These are phyloP conservation scores for Adansonia madagascariensis DNA, from an alignment of 441 rosid genomes.

Conservation along the genomic window DNA sequence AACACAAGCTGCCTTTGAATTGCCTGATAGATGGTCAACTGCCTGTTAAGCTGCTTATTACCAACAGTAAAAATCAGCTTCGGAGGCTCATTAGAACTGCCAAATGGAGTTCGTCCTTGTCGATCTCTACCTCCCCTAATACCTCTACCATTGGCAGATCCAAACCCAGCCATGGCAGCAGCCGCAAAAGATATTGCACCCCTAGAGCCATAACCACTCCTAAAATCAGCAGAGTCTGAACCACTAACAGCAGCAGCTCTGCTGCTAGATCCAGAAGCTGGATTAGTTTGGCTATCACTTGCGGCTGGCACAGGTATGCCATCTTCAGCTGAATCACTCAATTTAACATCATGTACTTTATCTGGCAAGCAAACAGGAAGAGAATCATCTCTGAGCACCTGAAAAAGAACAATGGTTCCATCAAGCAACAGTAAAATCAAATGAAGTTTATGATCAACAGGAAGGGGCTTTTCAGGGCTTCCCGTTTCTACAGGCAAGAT, in stretches of 20 bases:
- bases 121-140: slow-evolving; percentile 90
- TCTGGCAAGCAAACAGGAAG: slow-evolving; percentile 93
- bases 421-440: neutral
- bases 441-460: slow-evolving; percentile 8
- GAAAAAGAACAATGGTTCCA: slow-evolving; percentile 31
- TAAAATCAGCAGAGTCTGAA: slow-evolving; percentile 76
- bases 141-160: slow-evolving; percentile 92
- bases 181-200: slow-evolving; percentile 99
- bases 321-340: slow-evolving; percentile 86
- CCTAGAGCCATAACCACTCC: slow-evolving; percentile 83
- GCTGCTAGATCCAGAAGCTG: slow-evolving; percentile 86
- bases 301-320: slow-evolving; percentile 49
- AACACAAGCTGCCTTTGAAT: slow-evolving; percentile 88
- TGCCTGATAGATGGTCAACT: slow-evolving; percentile 98
- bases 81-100: slow-evolving; percentile 79
- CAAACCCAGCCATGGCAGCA: slow-evolving; percentile 98
- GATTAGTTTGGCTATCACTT: slow-evolving; percentile 62
- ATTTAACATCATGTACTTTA: slow-evolving; percentile 93
- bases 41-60: slow-evolving; percentile 91
- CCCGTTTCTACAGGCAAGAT: neutral
- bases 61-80: slow-evolving; percentile 84
- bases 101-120: slow-evolving; percentile 77
- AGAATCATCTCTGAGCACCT: slow-evolving; percentile 91
- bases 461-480: neutral
- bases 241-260: slow-evolving; percentile 70